Conservation (phyloP, 2,329 filamentous ascomycete genomes). For the Shiraia sp. region DNA sequence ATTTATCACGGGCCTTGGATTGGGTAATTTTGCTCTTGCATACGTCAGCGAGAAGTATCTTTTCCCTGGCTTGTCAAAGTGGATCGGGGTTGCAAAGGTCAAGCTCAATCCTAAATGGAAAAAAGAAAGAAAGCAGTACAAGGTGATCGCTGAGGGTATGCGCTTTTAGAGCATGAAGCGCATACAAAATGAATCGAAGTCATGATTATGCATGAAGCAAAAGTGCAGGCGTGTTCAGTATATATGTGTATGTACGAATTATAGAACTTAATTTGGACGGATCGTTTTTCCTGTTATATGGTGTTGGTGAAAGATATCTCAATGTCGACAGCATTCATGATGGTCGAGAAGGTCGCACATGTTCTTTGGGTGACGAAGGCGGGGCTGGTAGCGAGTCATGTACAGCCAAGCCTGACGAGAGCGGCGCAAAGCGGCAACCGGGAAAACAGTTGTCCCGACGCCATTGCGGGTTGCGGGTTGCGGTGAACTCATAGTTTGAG, state of each 20-base stretch:
- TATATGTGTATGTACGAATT: neutral
- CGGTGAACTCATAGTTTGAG: no score
- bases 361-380: no score
- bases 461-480: no score
- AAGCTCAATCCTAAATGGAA: constrained; percentile 53
- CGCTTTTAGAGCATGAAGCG: constrained; percentile 18
- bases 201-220: neutral
- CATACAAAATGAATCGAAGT: neutral
- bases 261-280: neutral
- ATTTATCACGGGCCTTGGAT: constrained; percentile 71
- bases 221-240: no score
- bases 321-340: no score
- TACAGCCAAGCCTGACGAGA: no score
- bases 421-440: no score
- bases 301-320: no score
- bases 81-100: constrained; percentile 65
- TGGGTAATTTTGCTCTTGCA: constrained; percentile 68
- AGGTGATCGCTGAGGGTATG: constrained; percentile 61
- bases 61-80: constrained; percentile 69
- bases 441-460: no score
- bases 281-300: neutral
- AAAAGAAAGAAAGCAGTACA: constrained; percentile 88
- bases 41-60: constrained; percentile 74
- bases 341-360: no score
- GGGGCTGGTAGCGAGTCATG: no score